Conservation (phyloP, 2,329 filamentous ascomycete species). For the Grosmannia penicillata region DNA sequence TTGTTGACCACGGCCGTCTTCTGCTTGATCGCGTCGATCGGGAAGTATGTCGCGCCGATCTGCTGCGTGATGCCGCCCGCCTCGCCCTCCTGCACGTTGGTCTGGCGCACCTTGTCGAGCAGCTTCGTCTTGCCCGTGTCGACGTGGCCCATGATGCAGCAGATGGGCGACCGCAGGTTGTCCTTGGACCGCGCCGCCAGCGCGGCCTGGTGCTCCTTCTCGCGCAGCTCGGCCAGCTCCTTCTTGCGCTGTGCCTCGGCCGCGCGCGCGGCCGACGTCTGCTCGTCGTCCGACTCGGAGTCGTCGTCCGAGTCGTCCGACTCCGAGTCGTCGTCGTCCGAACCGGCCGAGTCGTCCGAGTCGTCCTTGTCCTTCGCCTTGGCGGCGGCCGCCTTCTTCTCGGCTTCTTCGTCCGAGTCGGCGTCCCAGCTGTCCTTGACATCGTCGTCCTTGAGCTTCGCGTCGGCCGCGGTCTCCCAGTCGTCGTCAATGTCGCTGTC, state of each 20-base stretch:
- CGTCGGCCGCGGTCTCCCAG: slow-evolving; percentile 75
- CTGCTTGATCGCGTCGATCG: slow-evolving; percentile 76
- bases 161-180: slow-evolving; percentile 91
- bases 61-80: slow-evolving; percentile 99
- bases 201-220: slow-evolving; percentile 82
- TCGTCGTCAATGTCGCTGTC: slow-evolving; percentile 60
- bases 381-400: slow-evolving; percentile 19
- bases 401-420: slow-evolving; percentile 56
- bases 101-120: slow-evolving; percentile 94
- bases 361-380: slow-evolving; percentile 20
- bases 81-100: slow-evolving; percentile 97
- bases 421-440: slow-evolving; percentile 96
- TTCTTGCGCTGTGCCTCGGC: slow-evolving; percentile 68
- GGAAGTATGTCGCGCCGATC: slow-evolving; percentile 99
- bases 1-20: slow-evolving; percentile 91
- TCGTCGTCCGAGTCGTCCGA: slow-evolving; percentile 15
- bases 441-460: slow-evolving; percentile 45
- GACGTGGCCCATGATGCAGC: slow-evolving; percentile 99
- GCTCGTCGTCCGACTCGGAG: slow-evolving; percentile 50
- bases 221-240: slow-evolving; percentile 75
- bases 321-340: slow-evolving; percentile 10
- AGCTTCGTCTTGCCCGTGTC: slow-evolving; percentile 99
- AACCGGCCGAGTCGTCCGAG: slow-evolving; percentile 24
- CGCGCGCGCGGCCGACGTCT: slow-evolving; percentile 54
- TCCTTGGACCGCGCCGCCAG: slow-evolving; percentile 84